Conservation (phyloP, 139 green algal species). For the Coelastrella sp. region DNA sequence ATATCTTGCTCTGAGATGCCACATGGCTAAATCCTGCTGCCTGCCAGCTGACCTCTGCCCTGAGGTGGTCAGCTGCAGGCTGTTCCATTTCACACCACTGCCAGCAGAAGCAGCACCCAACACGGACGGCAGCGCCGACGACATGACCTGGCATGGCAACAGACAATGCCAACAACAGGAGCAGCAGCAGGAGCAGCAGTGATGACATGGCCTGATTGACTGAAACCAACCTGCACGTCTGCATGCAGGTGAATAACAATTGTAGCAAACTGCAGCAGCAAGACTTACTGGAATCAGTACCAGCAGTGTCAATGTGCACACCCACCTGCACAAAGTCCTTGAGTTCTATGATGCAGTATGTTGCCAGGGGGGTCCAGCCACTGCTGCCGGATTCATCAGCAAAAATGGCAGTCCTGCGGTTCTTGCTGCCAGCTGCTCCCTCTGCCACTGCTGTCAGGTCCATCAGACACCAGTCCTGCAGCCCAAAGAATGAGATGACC, state of each 20-base stretch:
- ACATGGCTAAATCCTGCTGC: constrained; percentile 22
- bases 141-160: not conserved
- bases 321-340: constrained; percentile 23
- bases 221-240: too few relatives aligned
- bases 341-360: constrained; percentile 45
- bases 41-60: not conserved
- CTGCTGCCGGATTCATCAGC: constrained; percentile 57
- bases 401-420: constrained; percentile 55
- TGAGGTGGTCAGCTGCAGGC: constrained; percentile 8
- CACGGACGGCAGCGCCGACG: constrained; percentile 7
- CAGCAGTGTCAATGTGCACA: not conserved
- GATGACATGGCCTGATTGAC: not conserved
- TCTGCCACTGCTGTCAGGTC: constrained; percentile 37
- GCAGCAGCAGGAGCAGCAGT: not conserved
- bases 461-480: constrained; percentile 47
- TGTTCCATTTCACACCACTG: constrained; percentile 40
- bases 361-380: constrained; percentile 50
- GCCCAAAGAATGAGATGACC: not conserved
- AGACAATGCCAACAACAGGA: not conserved
- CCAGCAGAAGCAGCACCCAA: not conserved
- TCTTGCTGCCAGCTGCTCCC: not conserved
- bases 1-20: constrained; percentile 28
- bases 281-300: too few relatives aligned
- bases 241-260: too few relatives aligned
- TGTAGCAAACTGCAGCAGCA: too few relatives aligned